A percentile compares a stretch with the other conserved stretches of the same genome.
phyloP scores from a whole-genome alignment of 2,329 filamentous ascomycete genomes.

The Trichoderma breve region DNA sequence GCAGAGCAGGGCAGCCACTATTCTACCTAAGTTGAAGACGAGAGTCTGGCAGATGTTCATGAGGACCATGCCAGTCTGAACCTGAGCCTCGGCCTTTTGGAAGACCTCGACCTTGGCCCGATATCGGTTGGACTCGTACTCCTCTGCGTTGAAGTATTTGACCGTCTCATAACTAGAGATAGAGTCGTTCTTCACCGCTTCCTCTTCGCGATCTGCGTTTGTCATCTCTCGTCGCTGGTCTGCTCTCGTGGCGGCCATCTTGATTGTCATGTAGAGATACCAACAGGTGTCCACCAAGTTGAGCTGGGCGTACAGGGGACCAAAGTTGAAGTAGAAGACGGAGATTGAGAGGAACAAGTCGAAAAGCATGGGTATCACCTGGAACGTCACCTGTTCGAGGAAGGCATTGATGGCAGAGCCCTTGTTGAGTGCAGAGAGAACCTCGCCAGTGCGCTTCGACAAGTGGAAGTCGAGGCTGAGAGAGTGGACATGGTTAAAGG shows the following conservation, averaged over 20 bases:
- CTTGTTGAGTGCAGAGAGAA: constrained; percentile 92
- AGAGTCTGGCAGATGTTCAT: constrained; percentile 81
- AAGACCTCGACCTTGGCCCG: constrained; percentile 67
- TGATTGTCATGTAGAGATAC: constrained; percentile 94
- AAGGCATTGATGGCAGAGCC: constrained; percentile 95
- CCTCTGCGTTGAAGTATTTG: constrained; percentile 85
- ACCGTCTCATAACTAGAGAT: constrained; percentile 98
- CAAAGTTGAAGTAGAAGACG: constrained; percentile 61
- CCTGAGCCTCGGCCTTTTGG: constrained; percentile 72
- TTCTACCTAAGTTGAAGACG: constrained; percentile 74
- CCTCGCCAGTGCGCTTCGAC: constrained; percentile 93
- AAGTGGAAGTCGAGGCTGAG: constrained; percentile 95
- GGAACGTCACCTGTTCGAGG: constrained; percentile 92
- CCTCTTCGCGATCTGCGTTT: constrained; percentile 90
- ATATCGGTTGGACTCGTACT: constrained; percentile 74
- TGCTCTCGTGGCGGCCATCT: constrained; percentile 89
- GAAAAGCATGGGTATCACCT: constrained; percentile 90
- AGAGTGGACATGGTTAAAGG: constrained; percentile 95
- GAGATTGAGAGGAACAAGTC: constrained; percentile 83
- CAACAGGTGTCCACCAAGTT: constrained; percentile 89
- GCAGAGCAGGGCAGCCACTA: constrained; percentile 69
- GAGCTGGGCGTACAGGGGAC: constrained; percentile 81
- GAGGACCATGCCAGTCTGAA: constrained; percentile 71
- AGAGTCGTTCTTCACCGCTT: constrained; percentile 97
- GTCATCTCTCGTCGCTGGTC: constrained; percentile 92